Evolutionary conservation across 2,329 filamentous ascomycete species (phyloP).

Genomic region (Immersiporthe knoxdaviesiana): DNA sequence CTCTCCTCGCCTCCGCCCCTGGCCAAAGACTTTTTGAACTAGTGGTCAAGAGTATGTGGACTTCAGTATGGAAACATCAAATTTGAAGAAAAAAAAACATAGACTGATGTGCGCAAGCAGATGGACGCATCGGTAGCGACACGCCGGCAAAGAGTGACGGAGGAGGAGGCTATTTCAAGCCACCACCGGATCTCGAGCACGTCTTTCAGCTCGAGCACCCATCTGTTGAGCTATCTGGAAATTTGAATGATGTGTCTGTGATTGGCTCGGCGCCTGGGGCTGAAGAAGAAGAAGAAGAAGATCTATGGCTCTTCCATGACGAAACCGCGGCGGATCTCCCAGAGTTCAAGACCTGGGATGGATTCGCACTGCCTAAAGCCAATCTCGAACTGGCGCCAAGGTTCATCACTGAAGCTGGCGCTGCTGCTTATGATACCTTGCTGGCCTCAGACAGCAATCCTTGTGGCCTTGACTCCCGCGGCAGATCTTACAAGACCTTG

Average conservation of each 20-base stretch:
- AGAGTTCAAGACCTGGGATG: constrained; percentile 70
- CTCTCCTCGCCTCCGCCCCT: constrained; percentile 39
- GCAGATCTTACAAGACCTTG: constrained; percentile 45
- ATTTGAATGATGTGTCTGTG: constrained; percentile 13
- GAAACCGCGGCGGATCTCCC: constrained; percentile 38
- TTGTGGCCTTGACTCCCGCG: constrained; percentile 42
- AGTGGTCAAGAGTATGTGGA: constrained; percentile 40
- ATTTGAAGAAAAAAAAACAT: not conserved
- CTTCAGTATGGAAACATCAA: no score
- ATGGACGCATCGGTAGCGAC: constrained; percentile 12
- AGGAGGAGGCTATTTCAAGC: constrained; percentile 37
- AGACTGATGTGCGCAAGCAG: constrained; percentile 16
- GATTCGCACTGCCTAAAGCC: constrained; percentile 55
- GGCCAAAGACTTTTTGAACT: constrained; percentile 48
- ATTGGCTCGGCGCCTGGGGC: constrained; percentile 12
- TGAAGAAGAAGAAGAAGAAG: constrained; percentile 35
- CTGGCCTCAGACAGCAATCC: constrained; percentile 48
- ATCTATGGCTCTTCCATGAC: constrained; percentile 54
- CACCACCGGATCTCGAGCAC: constrained; percentile 39
- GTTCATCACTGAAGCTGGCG: constrained; percentile 71
- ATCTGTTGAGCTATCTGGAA: constrained; percentile 9
- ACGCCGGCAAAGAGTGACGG: constrained; percentile 4
- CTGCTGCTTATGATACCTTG: constrained; percentile 67
- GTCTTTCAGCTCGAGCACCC: constrained; percentile 1
- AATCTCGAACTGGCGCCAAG: constrained; percentile 44